phyloP scores from a whole-genome alignment of 2,329 filamentous ascomycete species.

The Reticulascus tulasneorum region DNA sequence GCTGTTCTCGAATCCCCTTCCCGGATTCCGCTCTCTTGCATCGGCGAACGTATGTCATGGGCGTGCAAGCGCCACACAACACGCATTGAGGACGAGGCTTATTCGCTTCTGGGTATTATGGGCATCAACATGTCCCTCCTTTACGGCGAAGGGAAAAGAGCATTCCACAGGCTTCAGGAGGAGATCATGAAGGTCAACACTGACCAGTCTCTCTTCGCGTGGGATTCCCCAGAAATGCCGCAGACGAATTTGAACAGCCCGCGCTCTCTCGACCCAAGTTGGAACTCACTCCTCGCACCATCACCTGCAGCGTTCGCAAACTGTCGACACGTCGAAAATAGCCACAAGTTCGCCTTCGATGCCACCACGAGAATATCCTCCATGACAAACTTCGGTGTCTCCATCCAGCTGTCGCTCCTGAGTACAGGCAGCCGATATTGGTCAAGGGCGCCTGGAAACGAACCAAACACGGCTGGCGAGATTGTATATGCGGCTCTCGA shows the following conservation, averaged over 20 bases:
- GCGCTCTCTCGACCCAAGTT: too few species aligned
- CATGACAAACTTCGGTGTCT: neutral
- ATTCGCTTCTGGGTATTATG: conserved; percentile 21
- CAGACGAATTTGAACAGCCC: too few species aligned
- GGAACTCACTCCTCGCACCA: neutral
- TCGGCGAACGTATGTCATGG: conserved; percentile 22
- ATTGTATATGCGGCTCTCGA: too few species aligned
- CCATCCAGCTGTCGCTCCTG: neutral
- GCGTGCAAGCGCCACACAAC: conserved; percentile 17
- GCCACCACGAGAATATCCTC: neutral
- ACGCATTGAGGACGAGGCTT: conserved; percentile 17
- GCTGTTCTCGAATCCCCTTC: neutral
- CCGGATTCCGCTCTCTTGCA: conserved; percentile 9
- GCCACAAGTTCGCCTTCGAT: neutral
- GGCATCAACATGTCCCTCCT: conserved; percentile 20
- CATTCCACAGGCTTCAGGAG: conserved; percentile 16
- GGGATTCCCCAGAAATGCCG: neutral
- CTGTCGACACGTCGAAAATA: neutral
- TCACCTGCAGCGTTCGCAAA: neutral
- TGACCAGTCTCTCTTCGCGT: conserved; percentile 1
- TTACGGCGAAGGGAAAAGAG: conserved; percentile 19
- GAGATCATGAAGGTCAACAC: conserved; percentile 1
- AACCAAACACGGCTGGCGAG: too few species aligned
- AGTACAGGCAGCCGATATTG: neutral
- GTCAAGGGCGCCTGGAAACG: too few species aligned